Base-by-base conservation (phyloP, 2,329 filamentous ascomycete species). In the Cadophora sp. region DNA sequence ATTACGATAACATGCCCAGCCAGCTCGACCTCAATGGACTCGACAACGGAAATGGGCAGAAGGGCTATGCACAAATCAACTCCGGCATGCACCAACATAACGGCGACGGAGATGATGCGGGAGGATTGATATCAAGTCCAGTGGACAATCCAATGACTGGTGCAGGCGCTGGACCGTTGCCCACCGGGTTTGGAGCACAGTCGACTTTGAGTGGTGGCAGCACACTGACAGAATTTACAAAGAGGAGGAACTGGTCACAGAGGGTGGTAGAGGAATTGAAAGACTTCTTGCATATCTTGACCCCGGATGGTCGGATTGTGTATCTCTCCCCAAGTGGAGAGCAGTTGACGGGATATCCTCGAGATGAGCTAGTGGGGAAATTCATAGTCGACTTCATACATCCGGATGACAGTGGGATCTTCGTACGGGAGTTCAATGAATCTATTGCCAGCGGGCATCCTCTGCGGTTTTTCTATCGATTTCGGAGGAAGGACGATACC, bases 191-290 rank as follows among this genome's bases (percentile, higher is more conserved):
- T 53, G 74, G 74, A 24, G 66, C 62, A 39, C 75, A 74, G 53
- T 68, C 74, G 20, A 69, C 66, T 33, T 47, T 73, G 27, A 64
- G 61, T 41, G 71, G 70, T 18, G 81, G 81, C 61, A 89, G 85
- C 78, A 89, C 85, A 8, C 78, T 89, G 72, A 89, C 87, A 71
- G 86, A 90, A 75, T 89, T 89, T 73, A 90, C 86, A 18, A 89
- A 89, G 77, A 81, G 88, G 66, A 81, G 85, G 68, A 89, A 96
- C 77, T 97, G 95, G 95, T 91, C 93, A 18, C 92, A 94, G 77
- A 91, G 92, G 71, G 90, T 97, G 14, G 87, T 97, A 27, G 92
- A 96, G 78, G 94, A 97, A 82, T 83, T 98, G 73, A 92, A 91
- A 76, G 95, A 97, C 79, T 88, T 97, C 73, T 81, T 97, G 64